Evolutionary conservation across 805 yeast species (phyloP), one percentile per base, ranked within the genome.

Genomic region (Metschnikowia vanudenii): DNA sequence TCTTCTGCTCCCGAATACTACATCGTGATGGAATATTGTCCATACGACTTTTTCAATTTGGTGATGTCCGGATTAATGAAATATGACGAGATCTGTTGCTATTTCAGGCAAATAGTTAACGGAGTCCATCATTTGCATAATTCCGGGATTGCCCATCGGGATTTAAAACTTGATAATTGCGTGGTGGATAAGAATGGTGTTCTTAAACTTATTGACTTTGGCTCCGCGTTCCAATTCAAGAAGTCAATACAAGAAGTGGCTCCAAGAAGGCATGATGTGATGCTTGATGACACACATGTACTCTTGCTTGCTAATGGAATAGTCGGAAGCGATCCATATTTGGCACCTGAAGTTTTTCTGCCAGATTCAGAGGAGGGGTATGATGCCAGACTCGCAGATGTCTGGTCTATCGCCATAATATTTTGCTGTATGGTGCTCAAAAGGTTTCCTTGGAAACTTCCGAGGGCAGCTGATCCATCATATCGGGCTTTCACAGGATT

Each of bases 401-500:
- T 91, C 18, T 92, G 99, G 99, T 88, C 96, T 1, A 72, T 88
- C 43, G 98, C 96, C 0, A 88, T 92, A 24, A 88, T 94, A 43
- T 92, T 78, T 62, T 89, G 96, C 63, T 91, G 98, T 68, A 87
- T 90, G 91, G 74, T 85, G 2, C 69, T 91, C 54, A 80, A 85
- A 55, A 69, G 96, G 50, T 92, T 92, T 67, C 98, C 99, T 1
- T 92, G 99, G 99, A 89, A 89, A 63, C 79, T 91, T 2, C 97
- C 97, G n/a, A 82, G 84, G 54, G 67, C 71, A 20, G 70, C 80
- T 6, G 97, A 91, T 63, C 81, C 81, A 44, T 82, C 94, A 4
- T 92, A 77, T 70, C 76, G 81, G 47, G 75, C 88, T 50, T 92
- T 85, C 60, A 67, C 57, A 8, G 52, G 51, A 29, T 28, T 50